phyloP scores from a whole-genome alignment of 306 rosid species.

The Quercus suber region DNA sequence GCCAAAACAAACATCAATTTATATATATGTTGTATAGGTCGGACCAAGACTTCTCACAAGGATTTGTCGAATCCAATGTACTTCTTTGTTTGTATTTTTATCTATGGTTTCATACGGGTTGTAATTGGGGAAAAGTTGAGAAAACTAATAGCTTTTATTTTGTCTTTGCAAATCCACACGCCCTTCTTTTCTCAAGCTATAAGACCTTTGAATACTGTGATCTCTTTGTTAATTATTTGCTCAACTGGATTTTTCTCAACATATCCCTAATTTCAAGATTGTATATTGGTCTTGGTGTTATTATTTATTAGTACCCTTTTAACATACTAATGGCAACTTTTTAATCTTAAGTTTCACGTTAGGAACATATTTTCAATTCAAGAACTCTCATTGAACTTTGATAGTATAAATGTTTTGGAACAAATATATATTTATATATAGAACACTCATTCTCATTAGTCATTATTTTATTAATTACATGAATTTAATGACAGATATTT shows the following conservation, averaged over 20 bases:
- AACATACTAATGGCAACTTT: too few relatives aligned
- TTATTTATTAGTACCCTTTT: background rate
- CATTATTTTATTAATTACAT: background rate
- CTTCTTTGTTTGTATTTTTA: constrained; percentile 30
- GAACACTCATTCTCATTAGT: background rate
- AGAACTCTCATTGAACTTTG: background rate
- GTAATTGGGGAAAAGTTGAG: constrained; percentile 9
- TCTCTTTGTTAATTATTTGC: background rate
- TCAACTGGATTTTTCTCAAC: background rate
- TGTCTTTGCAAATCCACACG: constrained; percentile 17
- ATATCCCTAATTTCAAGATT: background rate
- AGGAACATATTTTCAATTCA: background rate
- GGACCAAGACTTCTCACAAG: constrained; percentile 18
- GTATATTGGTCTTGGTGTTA: background rate
- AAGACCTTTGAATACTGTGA: background rate
- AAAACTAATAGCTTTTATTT: background rate
- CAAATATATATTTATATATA: background rate
- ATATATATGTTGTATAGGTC: constrained; percentile 11
- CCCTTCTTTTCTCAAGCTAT: background rate
- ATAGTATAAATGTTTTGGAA: background rate
- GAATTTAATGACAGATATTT: background rate
- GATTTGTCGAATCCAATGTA: constrained; percentile 48
- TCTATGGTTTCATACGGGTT: constrained; percentile 28
- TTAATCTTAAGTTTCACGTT: background rate
- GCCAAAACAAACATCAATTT: constrained; percentile 7